Evolutionary conservation across 768 basidiomycete genomes (phyloP), one percentile per base, ranked within the genome.

Genomic region (Ramaria sp.): DNA sequence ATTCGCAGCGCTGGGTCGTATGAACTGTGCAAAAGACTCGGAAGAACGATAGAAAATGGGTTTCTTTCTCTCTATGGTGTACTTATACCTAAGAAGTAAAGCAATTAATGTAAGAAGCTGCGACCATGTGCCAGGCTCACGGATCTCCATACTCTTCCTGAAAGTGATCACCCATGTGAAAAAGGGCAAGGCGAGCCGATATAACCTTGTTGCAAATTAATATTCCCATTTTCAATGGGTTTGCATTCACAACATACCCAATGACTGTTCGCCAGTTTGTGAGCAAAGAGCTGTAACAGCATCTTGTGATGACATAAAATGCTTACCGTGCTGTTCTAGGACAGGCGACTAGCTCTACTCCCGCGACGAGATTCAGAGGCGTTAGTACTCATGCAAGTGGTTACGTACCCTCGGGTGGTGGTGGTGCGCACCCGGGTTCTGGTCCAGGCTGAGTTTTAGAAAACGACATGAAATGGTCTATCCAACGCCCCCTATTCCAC

Each of bases 401-500:
- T 31, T 24, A 46, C 61, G 9, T 61, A 84, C 84, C 83, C 68
- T 84, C 72, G 7, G 83, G 75, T 15, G 81, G 82, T 43, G 86
- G 84, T 3, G 79, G 69, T 57, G 65, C 68, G 59, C 86, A 88
- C 7, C 76, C 80, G 19, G 80, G 82, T 63, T 87, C 77, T 30
- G 83, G 83, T 24, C 83, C 83, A 17, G 79, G 81, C 62, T 85
- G 78, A 12, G 70, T 71, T 10, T 62, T 51, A 9, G 73, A 71
- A 13, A 84, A 70, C 58, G 78, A 74, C 61, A 79, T 68, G 63
- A 88, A 88, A 63, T 85, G 76, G 62, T 86, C 83, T 33, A 69
- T 71, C 84, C 84, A 88, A 63, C 84, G 84, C 71, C 84, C 85
- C 56, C 84, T 78, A 66, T 84, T 81, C 85, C 86, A 88, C 60